A percentile compares a stretch with the other conserved stretches of the same genome.
These are phyloP conservation scores for Sporothrix luriei DNA, from an alignment of 2,329 filamentous ascomycete species.

Conservation along the genomic window DNA sequence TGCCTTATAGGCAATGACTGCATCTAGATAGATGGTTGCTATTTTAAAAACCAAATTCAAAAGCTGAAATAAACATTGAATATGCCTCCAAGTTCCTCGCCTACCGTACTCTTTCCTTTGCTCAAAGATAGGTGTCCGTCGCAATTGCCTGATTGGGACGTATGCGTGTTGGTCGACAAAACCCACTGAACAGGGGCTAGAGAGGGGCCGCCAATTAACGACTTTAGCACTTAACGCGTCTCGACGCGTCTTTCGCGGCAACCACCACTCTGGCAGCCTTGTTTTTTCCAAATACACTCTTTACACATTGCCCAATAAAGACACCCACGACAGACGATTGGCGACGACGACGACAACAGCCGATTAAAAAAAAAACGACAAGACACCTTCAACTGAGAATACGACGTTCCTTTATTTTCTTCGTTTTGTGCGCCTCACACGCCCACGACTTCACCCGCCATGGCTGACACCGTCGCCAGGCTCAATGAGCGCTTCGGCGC, in stretches of 20 bases:
- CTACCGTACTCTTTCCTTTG: neutral
- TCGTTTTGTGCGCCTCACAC: no score
- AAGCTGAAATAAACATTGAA: neutral
- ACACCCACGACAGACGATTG: constrained; percentile 4
- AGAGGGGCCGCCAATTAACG: constrained; percentile 15
- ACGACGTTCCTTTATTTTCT: neutral
- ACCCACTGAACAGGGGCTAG: neutral
- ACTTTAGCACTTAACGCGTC: constrained; percentile 35
- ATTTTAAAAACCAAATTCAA: neutral
- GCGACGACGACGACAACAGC: constrained; percentile 5
- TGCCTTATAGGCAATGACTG: neutral
- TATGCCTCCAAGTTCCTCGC: neutral
- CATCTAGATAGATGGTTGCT: neutral
- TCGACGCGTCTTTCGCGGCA: constrained; percentile 32
- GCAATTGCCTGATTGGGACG: constrained; percentile 13
- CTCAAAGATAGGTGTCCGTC: neutral
- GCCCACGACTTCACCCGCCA: constrained; percentile 33
- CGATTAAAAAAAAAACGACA: neutral
- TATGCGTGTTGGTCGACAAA: neutral
- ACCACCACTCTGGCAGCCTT: neutral
- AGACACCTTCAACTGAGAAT: neutral
- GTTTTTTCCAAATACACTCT: neutral
- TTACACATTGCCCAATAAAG: neutral
- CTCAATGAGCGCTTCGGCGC: constrained; percentile 58
- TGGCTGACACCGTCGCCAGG: constrained; percentile 49